Evolutionary conservation across 1,284 basidiomycete species (phyloP).

Genomic region (Coriolopsis trogii): DNA sequence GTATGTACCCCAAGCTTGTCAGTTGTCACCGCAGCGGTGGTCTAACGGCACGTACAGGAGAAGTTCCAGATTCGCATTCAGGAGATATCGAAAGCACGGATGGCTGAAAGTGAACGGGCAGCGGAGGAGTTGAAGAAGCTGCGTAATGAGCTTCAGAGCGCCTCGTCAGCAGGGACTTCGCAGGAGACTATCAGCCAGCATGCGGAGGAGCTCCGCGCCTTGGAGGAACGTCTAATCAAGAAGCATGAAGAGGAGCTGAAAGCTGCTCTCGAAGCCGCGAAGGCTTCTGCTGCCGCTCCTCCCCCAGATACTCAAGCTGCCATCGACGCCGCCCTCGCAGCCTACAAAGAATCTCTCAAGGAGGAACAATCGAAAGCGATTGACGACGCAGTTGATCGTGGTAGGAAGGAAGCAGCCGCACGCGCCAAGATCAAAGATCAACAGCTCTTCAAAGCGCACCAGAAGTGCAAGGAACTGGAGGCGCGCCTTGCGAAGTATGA

Average conservation of each 20-base stretch:
- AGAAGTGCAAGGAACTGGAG: constrained; percentile 67
- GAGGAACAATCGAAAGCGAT: constrained; percentile 57
- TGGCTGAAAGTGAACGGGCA: constrained; percentile 42
- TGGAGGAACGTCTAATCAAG: constrained; percentile 54
- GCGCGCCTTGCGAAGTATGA: constrained; percentile 59
- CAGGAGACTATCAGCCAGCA: constrained; percentile 54
- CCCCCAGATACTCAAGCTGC: constrained; percentile 44
- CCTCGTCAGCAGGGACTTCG: constrained; percentile 27
- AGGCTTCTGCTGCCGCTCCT: constrained; percentile 21
- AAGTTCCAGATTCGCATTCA: constrained; percentile 46
- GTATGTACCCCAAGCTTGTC: constrained; percentile 28
- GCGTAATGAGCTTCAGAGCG: constrained; percentile 45
- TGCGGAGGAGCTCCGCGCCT: constrained; percentile 55
- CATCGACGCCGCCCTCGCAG: constrained; percentile 52
- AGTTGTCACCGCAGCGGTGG: background rate
- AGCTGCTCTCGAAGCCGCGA: constrained; percentile 45
- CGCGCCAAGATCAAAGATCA: constrained; percentile 72
- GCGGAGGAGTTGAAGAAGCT: constrained; percentile 59
- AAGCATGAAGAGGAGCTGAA: constrained; percentile 62
- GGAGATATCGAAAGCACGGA: constrained; percentile 41
- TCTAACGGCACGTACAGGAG: constrained; percentile 35
- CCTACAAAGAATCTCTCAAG: constrained; percentile 49
- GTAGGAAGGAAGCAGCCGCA: constrained; percentile 59
- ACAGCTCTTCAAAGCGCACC: constrained; percentile 60
- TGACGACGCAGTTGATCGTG: constrained; percentile 64